Base-by-base conservation (phyloP, 441 rosid species). In the Croton setiger region DNA sequence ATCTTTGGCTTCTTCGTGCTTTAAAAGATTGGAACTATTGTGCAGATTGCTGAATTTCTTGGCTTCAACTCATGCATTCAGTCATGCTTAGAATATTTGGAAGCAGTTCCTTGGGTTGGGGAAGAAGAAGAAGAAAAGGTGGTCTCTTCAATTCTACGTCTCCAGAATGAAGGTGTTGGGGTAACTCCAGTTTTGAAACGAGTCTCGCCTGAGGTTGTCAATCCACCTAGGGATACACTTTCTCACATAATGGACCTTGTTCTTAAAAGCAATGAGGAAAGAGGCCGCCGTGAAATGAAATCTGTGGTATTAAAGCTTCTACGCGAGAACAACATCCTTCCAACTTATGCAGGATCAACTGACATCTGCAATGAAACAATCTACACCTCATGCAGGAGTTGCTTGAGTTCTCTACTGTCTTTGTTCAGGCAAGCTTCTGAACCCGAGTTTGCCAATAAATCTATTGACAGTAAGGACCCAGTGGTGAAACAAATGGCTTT, bases 91-190 rank as follows among this genome's bases (percentile, higher is more conserved):
- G 96, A 90, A 79, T 94, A 90, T 71, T 75, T 94, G 70, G 99
- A 94, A 86, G 99, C 99, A 69, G 99, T 94, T 78, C 99, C 99
- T 0, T 94, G 99, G 97, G 92, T 90, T 27, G 99, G 97, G 20
- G 92, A 93, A 64, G 98, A 94, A 79, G 97, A 94, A 75, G 99
- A 94, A 75, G 97, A 88, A 72, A 90, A 86, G 74, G 99, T 94
- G n/a, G 84, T 94, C 65, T 88, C 92, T 13, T 85, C 93, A 11
- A 81, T 94, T 60, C 77, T 87, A 43, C 81, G 82, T 44, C 86
- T 94, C 27, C 92, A 88, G 70, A 78, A 82, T 41, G 91, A 94
- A 78, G 92, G 87, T 48, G 66, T 86, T 55, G 86, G 87, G 67
- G 87, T 90, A 59, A 80, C 82, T 10, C 92, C 97, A 63, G 86